Base-by-base conservation (phyloP, 768 basidiomycete genomes). In the Suillus clintonianus region DNA sequence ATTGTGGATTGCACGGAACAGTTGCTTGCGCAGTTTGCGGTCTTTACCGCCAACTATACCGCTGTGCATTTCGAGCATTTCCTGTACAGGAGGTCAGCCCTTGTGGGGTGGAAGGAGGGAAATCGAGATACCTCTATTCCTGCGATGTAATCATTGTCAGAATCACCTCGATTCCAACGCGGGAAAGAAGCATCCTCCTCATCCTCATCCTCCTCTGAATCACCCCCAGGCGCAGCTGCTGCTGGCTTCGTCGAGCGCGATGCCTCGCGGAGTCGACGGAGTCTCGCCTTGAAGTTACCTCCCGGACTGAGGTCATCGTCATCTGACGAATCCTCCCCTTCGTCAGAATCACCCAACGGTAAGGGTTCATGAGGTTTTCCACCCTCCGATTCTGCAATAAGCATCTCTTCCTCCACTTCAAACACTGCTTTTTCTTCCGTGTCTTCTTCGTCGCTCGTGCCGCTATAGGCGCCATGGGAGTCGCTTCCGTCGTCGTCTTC, bases 1-100 rank as follows among this genome's bases (percentile, higher is more conserved):
- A 67, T 89, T 78, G 14, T 78, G 79, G 41, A 92, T 79, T 0
- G 90, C 82, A 24, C 77, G 77, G 81, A 92, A 90, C 0, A 89
- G 57, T 37, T 80, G 73, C n/a, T 88, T 88, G 62, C 79, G 78
- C 62, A 76, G 74, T 67, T 86, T 86, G 34, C 83, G 77, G 62
- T 85, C 76, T 39, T 71, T 76, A 10, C 81, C 75, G 24, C 68
- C 68, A 4, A 87, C 65, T 34, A 89, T 77, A 11, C 81, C 80
- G 24, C 80, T 79, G 60, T 89, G 84, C 24, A 85, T 83, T 43
- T 90, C 89, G 6, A 94, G 70, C 8, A 89, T 70, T 14, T 80
- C 81, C 92, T 94, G 86, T 91, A 63, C 1, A n/a, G 27, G 62
- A 45, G 71, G 54, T 67, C 36, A 53, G 32, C 51, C 30, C 4